Base-by-base conservation (phyloP, 345 rosid genomes). In the Acer negundo region DNA sequence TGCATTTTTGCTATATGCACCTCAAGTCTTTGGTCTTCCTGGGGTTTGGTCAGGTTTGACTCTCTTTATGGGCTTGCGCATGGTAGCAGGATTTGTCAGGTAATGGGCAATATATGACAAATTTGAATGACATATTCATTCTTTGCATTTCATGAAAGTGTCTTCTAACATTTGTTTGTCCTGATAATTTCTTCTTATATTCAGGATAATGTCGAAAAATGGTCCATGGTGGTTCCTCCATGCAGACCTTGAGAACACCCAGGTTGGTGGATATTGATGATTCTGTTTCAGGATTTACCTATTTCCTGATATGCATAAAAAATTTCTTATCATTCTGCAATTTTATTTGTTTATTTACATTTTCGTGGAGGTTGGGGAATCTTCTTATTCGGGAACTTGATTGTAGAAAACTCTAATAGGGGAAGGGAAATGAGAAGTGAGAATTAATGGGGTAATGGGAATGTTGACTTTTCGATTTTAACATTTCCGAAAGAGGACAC, bases 221-320 rank as follows among this genome's bases (percentile, higher is more conserved):
- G 99, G 99, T 71, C 98, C 99, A 38, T 95, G 99, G 98, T 92
- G 98, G 98, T 93, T 93, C 90, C 69, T 95, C 87, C 97, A 93
- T 80, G 75, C 42, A 49, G 89, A 88, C 76, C 46, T 80, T 2
- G 83, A 84, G 69, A 81, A 67, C 68, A 58, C 77, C 17, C 77
- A 84, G 88, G 81, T 86, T 62, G 75, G 86, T 49, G 68, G 73
- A 64, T 72, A 28, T 69, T 49, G 74, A 64, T 63, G 31, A 19
- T 59, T 24, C 7, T 76, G n/a, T 40, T 67, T 55, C 15, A 51
- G 49, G 61, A 12, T 75, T 59, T 75, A 7, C 51, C 23, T 35
- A 26, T 35, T 28, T 55, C 24, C 22, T 67, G 11, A 38, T 56
- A 51, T 49, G 42, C 42, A 31, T 26, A 69, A 69, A 49, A 7